phyloP scores from a whole-genome alignment of 495 filamentous ascomycete genomes.

The Aspergillus leporis region DNA sequence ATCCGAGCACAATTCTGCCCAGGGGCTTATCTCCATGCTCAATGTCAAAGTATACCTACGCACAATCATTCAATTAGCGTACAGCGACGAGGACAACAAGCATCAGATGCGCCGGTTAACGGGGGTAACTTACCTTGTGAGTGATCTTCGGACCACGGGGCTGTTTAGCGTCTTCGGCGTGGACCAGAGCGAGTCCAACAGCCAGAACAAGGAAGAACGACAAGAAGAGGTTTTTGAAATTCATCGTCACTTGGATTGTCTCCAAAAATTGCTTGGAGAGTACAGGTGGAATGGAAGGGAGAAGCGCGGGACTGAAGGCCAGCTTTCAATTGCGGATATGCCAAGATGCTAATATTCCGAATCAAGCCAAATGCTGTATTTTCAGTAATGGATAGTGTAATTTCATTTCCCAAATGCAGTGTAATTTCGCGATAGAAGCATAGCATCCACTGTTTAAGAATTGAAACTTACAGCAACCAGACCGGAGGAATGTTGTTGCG shows the following conservation, averaged over 20 bases:
- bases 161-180: slow-evolving; percentile 73
- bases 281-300: slow-evolving; percentile 16
- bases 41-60: slow-evolving; percentile 89
- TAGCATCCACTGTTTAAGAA: background rate
- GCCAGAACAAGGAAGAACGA: slow-evolving; percentile 75
- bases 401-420: slow-evolving; percentile 1
- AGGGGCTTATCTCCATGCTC: slow-evolving; percentile 82
- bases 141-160: slow-evolving; percentile 95
- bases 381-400: background rate
- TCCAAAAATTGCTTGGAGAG: slow-evolving; percentile 14
- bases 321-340: slow-evolving; percentile 45
- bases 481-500: slow-evolving; percentile 42
- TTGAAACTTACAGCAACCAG: slow-evolving; percentile 12
- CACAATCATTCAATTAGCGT: slow-evolving; percentile 7
- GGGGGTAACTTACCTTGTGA: slow-evolving; percentile 72
- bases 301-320: slow-evolving; percentile 30
- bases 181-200: slow-evolving; percentile 59
- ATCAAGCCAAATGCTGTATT: slow-evolving; percentile 6
- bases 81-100: background rate
- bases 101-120: background rate
- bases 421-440: slow-evolving; percentile 1
- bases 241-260: slow-evolving; percentile 45
- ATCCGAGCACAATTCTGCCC: slow-evolving; percentile 86
- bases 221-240: slow-evolving; percentile 53
- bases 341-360: slow-evolving; percentile 11